Conservation (phyloP, 129 eudicot genomes). For the Sambucus nigra region DNA sequence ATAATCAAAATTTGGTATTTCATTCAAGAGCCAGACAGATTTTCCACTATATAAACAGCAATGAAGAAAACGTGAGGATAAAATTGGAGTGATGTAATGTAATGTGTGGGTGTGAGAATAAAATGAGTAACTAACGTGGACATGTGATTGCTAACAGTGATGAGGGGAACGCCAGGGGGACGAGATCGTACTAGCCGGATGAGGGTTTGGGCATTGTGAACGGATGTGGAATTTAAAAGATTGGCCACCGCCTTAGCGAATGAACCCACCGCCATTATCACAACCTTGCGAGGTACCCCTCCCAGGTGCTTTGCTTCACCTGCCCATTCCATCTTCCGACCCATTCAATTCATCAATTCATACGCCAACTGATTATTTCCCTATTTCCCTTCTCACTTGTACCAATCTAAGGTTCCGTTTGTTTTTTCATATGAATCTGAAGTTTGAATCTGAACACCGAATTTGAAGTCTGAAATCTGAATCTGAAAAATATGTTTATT, state of each 20-base stretch:
- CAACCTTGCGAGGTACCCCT: slow-evolving; percentile 66
- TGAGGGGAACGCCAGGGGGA: slow-evolving; percentile 77
- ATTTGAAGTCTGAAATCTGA: no score
- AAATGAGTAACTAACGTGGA: slow-evolving; percentile 67
- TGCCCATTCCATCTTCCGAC: slow-evolving; percentile 79
- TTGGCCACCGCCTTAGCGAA: slow-evolving; percentile 69
- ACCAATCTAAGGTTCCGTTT: no score
- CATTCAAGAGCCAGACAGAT: no score
- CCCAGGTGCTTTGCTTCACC: slow-evolving; percentile 51
- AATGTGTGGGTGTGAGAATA: not conserved
- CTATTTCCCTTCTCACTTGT: no score
- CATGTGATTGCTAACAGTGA: slow-evolving; percentile 98
- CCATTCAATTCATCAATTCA: slow-evolving; percentile 10
- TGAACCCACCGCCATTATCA: slow-evolving; percentile 51
- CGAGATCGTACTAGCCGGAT: slow-evolving; percentile 63
- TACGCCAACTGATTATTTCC: no score
- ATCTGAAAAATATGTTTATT: no score
- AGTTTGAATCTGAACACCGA: no score
- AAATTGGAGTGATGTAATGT: no score
- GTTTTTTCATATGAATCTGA: no score
- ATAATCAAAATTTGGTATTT: no score
- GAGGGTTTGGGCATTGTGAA: slow-evolving; percentile 70
- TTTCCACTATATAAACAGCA: no score
- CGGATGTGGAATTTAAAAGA: slow-evolving; percentile 56
- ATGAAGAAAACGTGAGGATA: no score